Base-by-base conservation (phyloP, 371 early-diverging fungal species). In the Syncephalastrum sp. region DNA sequence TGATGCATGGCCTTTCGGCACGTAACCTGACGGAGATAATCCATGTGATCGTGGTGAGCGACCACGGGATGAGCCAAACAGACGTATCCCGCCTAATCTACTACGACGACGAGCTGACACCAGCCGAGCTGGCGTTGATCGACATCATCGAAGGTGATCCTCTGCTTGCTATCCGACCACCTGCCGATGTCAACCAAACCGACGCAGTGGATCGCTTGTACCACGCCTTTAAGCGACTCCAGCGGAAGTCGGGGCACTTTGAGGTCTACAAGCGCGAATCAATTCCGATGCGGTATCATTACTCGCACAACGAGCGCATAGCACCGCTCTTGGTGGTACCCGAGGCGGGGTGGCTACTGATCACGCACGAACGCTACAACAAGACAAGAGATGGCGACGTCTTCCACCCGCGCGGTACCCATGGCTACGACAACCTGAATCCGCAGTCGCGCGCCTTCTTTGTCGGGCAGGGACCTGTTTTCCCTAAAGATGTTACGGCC, bases 1-100 rank as follows among this genome's bases (percentile, higher is more conserved):
- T 96, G 25, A 33, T 90, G 27, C 51, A 68, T 2, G 85, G 82
- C 2, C 52, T 96, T 0, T 74, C 60, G 5, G 58, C 59, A 25
- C 74, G 91, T 27, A 82, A 87, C 47, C 64, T 94, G 63, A 80
- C 82, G 10, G 69, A 87, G 27, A 74, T 84, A 25, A 88, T 93
- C n/a, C 89, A 96, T 64, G 52, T 96, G 3, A 78, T 98, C 42
- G 67, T 96, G 25, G 93, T 95, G 12, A 85, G 94, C 59, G 97
- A 97, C 68, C 98, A 97, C 59, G 97, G 98, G 5, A 97, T 98
- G 97, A 82, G 92, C 0, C 67, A 75, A 23, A 61, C 72, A 13
- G 67, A 79, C 15, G 67, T 75, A 42, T 71, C 83, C 14, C 69
- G 75, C 4, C 51, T 74, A 23, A 82, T 94, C 42, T 90, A 78